Percentiles rank a stretch among this genome's conserved stretches.
Conservation (phyloP, 2,329 filamentous ascomycete species). For the Trichoderma oligosporum region DNA sequence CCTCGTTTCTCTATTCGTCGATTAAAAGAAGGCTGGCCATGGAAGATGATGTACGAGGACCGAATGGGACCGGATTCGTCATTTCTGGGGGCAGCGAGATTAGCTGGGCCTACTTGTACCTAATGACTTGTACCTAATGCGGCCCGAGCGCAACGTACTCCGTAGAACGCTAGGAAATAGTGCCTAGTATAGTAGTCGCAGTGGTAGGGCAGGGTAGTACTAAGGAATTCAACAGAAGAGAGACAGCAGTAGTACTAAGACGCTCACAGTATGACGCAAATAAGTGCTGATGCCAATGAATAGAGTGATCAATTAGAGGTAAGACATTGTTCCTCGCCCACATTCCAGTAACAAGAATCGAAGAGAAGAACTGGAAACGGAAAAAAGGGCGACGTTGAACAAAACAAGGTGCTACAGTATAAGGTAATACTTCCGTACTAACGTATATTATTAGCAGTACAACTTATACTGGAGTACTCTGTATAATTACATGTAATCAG, state of each 20-base stretch:
- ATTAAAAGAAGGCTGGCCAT: no score
- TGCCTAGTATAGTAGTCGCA: no score
- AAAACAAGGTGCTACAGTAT: no score
- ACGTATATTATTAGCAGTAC: no score
- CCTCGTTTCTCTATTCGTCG: no score
- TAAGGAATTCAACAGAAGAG: neutral
- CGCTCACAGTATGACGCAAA: slow-evolving; percentile 13
- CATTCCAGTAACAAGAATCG: slow-evolving; percentile 9
- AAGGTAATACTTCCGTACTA: no score
- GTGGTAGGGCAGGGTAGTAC: no score
- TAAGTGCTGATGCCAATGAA: neutral
- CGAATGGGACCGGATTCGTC: neutral
- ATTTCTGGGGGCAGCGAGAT: slow-evolving; percentile 12
- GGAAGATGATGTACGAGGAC: no score
- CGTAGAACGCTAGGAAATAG: slow-evolving; percentile 4
- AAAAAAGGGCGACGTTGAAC: neutral
- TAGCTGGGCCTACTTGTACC: slow-evolving; percentile 4
- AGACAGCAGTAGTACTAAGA: neutral
- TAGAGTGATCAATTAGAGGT: slow-evolving; percentile 9
- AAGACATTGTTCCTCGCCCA: slow-evolving; percentile 11
- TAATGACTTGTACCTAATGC: no score
- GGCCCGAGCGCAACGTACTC: slow-evolving; percentile 1
- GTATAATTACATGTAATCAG: no score
- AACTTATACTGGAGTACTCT: no score
- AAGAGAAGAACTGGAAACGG: neutral